Base-by-base conservation (phyloP, 257 asterid species). In the Solanum piurae region DNA sequence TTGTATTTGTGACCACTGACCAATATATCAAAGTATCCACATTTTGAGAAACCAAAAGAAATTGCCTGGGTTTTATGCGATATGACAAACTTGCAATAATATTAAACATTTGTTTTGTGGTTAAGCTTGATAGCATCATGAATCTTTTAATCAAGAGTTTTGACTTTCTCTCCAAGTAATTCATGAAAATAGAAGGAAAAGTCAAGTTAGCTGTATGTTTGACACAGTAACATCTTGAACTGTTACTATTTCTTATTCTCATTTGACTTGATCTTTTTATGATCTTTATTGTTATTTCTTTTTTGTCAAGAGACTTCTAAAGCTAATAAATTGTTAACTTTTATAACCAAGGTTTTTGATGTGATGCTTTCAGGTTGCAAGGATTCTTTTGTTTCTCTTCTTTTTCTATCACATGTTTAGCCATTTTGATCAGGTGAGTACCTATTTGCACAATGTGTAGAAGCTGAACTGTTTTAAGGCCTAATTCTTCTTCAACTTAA, bases 371-470 rank as follows among this genome's bases (percentile, higher is more conserved):
- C 98, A 97, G 99, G 96, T 91, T 40, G 98, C 98, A 44, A 92
- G 99, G 94, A 89, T 97, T 60, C 66, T 97, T 80, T 87, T 95
- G 92, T 95, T 97, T 83, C 69, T 91, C 87, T 93, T 89, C 94
- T 90, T 93, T 87, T 94, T 93, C 96, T 93, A 88, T 94, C 99
- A 97, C 93, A 91, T 97, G 94, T 91, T 88, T 52, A 74, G 84
- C 89, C 98, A 97, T 93, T 95, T 94, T 90, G 95, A 97, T 91
- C 94, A 93, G 99, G 99, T 95, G 52, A 89, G 62, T 88, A 55
- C 66, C 52, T 42, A 37, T 87, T 86, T 77, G 23, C 77, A 23
- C 69, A 18, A 60, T 5, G 66, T 83, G 18, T 40, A 7, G 38
- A n/a, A 60, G 23, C 73, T 21, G 21, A 83, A 58, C 55, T 84